These are phyloP conservation scores for Trichoderma breve DNA, from an alignment of 2,329 filamentous ascomycete species.

Conservation along the genomic window DNA sequence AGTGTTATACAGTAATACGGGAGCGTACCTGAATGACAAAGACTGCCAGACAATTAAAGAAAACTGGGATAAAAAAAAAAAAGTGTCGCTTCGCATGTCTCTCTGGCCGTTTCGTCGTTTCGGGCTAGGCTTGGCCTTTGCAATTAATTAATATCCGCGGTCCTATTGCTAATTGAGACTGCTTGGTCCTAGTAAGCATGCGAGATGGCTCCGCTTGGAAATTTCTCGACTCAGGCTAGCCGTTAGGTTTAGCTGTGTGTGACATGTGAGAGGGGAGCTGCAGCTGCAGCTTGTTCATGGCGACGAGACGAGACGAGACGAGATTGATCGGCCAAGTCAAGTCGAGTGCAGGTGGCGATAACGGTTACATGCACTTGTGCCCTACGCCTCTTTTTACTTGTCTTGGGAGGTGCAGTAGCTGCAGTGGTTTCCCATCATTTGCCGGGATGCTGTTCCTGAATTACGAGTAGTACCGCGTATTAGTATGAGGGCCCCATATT, in stretches of 20 bases:
- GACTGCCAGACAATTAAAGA: background rate
- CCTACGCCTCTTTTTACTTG: background rate
- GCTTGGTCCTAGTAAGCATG: background rate
- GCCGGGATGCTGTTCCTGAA: constrained; percentile 1
- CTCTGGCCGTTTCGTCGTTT: background rate
- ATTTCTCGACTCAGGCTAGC: background rate
- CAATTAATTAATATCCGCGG: constrained; percentile 15
- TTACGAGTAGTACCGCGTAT: background rate
- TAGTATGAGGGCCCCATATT: background rate
- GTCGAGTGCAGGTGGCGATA: background rate
- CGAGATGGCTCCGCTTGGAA: background rate
- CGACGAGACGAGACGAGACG: background rate
- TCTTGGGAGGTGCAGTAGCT: background rate
- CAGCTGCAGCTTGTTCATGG: background rate
- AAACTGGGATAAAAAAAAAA: background rate
- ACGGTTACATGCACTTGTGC: background rate
- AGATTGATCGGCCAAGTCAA: background rate
- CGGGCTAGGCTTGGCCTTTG: constrained; percentile 1
- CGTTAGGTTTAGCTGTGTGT: background rate
- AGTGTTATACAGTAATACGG: background rate
- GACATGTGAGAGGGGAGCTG: background rate
- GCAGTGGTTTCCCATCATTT: background rate
- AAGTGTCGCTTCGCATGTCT: background rate
- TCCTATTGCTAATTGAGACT: background rate
- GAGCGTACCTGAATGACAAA: background rate